Conservation (phyloP, 805 yeast genomes). For the Candida boleticola region DNA sequence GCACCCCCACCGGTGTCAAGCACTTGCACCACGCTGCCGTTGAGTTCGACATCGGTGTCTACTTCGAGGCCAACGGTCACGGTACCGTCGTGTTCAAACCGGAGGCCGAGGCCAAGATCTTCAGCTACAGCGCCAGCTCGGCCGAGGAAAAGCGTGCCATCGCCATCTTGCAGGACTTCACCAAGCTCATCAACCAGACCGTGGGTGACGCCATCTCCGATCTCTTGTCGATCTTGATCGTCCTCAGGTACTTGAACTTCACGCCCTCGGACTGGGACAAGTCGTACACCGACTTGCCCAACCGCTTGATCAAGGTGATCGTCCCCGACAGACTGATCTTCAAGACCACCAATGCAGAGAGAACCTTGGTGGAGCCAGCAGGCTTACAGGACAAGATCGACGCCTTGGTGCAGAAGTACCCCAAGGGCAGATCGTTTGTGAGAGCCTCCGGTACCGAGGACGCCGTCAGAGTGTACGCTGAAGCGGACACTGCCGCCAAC, state of each 20-base stretch:
- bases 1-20: conserved; percentile 95
- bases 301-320: conserved; percentile 72
- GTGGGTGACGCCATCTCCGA: conserved; percentile 99
- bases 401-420: conserved; percentile 51
- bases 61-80: conserved; percentile 99
- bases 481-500: conserved; percentile 53
- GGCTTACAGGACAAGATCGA: conserved; percentile 80
- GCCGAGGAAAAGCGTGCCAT: conserved; percentile 50
- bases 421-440: conserved; percentile 81
- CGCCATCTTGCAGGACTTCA: conserved; percentile 54
- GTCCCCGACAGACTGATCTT: conserved; percentile 81
- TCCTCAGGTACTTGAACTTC: conserved; percentile 55
- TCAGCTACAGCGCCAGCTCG: conserved; percentile 25
- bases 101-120: conserved; percentile 36
- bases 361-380: conserved; percentile 69
- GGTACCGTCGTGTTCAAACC: conserved; percentile 88
- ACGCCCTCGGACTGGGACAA: conserved; percentile 71
- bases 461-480: conserved; percentile 94
- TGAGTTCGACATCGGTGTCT: conserved; percentile 84
- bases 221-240: conserved; percentile 70
- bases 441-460: conserved; percentile 98
- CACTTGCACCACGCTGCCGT: conserved; percentile 92
- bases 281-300: conserved; percentile 83
- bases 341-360: conserved; percentile 87
- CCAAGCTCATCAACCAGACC: conserved; percentile 84